Base-by-base conservation (phyloP, 2,329 filamentous ascomycete genomes). In the Colletotrichum musicola region DNA sequence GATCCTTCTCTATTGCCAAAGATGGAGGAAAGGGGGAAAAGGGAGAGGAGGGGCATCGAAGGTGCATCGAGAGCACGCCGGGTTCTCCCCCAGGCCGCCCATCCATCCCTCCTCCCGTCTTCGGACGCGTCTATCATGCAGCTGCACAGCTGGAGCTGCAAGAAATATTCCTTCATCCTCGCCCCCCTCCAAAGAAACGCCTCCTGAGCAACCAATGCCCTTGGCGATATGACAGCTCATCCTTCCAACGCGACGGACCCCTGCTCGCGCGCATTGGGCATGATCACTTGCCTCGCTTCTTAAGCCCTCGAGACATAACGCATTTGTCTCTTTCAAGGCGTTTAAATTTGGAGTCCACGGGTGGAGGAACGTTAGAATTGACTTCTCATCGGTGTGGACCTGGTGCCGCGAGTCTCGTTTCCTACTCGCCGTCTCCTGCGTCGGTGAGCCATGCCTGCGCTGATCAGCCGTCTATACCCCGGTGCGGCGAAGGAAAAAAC, bases 221-320 rank as follows among this genome's bases (percentile, higher is more conserved):
- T 64, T 55, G 49, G 65, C 54, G 22, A 54, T 55, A 60, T 64
- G 47, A 64, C 61, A 68, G 42, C 55, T 59, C 42, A 64, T 46
- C 27, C 54, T 68, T 54, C 46, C 20, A 47, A 27, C 46, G 27
- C n/a, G 3, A 35, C n/a, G 6, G 7, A 55, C 54, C 55, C 61
- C 62, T 68, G 47, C 25, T 46, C 30, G 22, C 54, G 40, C 49
- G 55, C 54, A 22, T 55, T 25, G 61, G 50, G 40, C 49, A 60
- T 55, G 38, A 44, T 44, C 49, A 20, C 35, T 46, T 46, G 27
- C 44, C 20, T 40, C 13, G 40, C 50, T 38, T 40, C 49, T 30
- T 46, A 22, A 50, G 44, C 18, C 46, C 20, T 16, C 13, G 7
- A 14, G 22, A 30, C 16, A 50, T 25, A 27, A 38, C 14, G 47